Conservation (phyloP, 331 rosid genomes). For the Malus hybrid region DNA sequence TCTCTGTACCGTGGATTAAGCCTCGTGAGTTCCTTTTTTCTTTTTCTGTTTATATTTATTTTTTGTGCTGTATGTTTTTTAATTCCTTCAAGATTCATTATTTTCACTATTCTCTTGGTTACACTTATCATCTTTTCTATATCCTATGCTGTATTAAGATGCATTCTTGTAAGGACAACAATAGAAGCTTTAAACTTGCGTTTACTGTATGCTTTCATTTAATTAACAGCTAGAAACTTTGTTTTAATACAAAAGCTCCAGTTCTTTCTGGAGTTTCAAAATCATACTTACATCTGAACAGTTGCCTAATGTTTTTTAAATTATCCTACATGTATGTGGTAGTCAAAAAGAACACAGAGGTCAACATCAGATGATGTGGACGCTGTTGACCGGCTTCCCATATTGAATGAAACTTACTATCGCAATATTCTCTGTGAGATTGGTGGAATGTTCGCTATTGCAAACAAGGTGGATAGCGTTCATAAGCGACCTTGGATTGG, state of each 20-base stretch:
- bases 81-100: background rate
- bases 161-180: background rate
- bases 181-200: background rate
- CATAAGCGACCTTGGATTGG: conserved; percentile 97
- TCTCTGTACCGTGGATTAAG: conserved; percentile 91
- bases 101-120: background rate
- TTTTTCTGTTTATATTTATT: background rate
- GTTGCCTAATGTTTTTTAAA: background rate
- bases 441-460: conserved; percentile 94
- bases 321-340: conserved; percentile 28
- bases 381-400: conserved; percentile 64
- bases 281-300: background rate
- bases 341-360: conserved; percentile 72
- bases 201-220: background rate
- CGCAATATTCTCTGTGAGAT: conserved; percentile 79
- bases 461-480: conserved; percentile 71
- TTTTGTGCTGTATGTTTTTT: background rate
- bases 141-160: background rate
- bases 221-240: background rate
- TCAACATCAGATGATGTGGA: conserved; percentile 85
- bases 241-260: background rate
- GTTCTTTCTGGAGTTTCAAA: background rate
- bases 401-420: conserved; percentile 62
- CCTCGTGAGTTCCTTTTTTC: conserved; percentile 56
- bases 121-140: background rate